Evolutionary conservation across 2,329 filamentous ascomycete genomes (phyloP), one percentile per base, ranked within the genome.

Genomic region (Teratosphaeria nubilosa): DNA sequence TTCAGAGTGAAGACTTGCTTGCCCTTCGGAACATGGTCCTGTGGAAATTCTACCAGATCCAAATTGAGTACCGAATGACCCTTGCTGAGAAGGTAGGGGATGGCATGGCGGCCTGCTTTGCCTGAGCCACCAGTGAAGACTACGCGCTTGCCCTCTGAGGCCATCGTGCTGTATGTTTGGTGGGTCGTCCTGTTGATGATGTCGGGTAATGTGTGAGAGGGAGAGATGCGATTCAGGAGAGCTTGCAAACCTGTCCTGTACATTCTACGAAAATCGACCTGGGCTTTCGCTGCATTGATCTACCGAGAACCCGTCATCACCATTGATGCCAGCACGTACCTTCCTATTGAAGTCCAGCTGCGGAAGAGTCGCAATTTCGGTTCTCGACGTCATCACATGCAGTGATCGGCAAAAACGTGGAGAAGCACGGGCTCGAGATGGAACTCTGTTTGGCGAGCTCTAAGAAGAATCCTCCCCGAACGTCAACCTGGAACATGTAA

Each of bases 51-150:
- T 16, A 72, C 68, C 4, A 83, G 72, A 63, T 83, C 81, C n/a
- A 83, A 69, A 60, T 84, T 84, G 30, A 83, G 73, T 34, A 83
- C 64, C 62, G 67, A 53, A 63, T 83, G 76, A 32, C 79, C 80
- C 59, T 74, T 70, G 10, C 75, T 71, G 31, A 81, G 68, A 20
- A 84, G 74, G 37, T 81, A 75, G 16, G 75, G 74, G 54, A 83
- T 81, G n/a, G 77, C 76, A 70, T 81, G 76, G 53, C 80, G 74
- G 9, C 81, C 80, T 20, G 79, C 80, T 69, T 82, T 80, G 54
- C 80, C 81, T 59, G 76, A 78, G 59, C 81, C 81, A 30, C 81
- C 81, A 0, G 80, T 82, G 62, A 82, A 77, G 53, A 82, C 76
- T 52, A 78, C 74, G 14, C 75, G 69, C 62, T 76, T 77, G 54